Percentiles rank a stretch among this genome's conserved stretches.
phyloP scores from a whole-genome alignment of 768 basidiomycete genomes.

The Macrolepiota albuminosa region DNA sequence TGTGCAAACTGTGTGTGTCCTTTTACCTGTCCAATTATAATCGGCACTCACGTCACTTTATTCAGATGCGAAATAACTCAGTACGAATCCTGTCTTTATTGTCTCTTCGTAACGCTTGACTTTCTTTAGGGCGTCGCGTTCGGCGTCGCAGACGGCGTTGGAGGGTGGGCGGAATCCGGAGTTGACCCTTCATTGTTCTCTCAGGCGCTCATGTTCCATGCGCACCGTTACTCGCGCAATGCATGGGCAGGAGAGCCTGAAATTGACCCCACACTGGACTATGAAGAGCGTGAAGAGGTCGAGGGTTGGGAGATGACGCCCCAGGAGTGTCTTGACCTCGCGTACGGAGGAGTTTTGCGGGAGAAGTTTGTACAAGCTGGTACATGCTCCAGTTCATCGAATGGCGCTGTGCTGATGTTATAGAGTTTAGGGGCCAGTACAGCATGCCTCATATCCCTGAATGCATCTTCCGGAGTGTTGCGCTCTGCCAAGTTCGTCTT shows the following conservation, averaged over 20 bases:
- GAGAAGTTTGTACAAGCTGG: constrained; percentile 67
- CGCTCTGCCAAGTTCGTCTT: constrained; percentile 70
- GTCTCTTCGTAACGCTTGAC: neutral
- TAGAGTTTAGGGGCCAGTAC: constrained; percentile 70
- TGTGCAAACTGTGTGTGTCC: constrained; percentile 57
- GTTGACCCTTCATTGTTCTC: constrained; percentile 89
- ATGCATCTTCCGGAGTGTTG: constrained; percentile 68
- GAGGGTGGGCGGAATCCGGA: constrained; percentile 83
- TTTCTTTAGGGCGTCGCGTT: constrained; percentile 62
- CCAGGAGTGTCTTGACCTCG: constrained; percentile 64
- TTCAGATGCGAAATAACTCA: constrained; percentile 73
- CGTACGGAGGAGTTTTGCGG: constrained; percentile 65
- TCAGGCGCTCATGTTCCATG: constrained; percentile 87
- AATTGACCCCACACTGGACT: constrained; percentile 71
- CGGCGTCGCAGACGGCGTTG: constrained; percentile 90
- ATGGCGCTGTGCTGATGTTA: constrained; percentile 13
- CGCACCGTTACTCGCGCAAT: constrained; percentile 62
- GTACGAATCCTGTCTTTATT: constrained; percentile 37
- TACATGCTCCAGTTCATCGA: constrained; percentile 28
- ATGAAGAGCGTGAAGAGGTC: constrained; percentile 57
- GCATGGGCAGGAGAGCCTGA: constrained; percentile 86
- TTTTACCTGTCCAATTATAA: neutral
- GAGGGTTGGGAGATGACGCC: constrained; percentile 79
- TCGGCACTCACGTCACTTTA: constrained; percentile 1
- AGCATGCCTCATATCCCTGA: constrained; percentile 70